These are phyloP conservation scores for Colletotrichum chrysophilum DNA, from an alignment of 2,329 filamentous ascomycete genomes.

Conservation along the genomic window DNA sequence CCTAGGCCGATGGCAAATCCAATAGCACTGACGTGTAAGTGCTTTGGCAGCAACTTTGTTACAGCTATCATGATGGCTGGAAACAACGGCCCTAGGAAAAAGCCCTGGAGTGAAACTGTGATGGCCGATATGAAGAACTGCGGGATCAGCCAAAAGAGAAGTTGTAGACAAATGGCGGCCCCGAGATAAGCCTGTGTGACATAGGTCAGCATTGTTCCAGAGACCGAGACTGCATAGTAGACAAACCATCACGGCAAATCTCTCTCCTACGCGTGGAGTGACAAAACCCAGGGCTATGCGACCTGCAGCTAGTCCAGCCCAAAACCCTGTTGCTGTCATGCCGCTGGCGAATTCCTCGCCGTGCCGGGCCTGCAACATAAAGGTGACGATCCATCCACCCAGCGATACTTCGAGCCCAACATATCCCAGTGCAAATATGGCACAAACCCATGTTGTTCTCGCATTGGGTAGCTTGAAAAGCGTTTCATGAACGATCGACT, in stretches of 20 bases:
- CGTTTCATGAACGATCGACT: not conserved
- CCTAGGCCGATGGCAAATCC: conserved; percentile 80
- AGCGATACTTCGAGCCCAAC: conserved; percentile 79
- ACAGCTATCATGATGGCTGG: conserved; percentile 73
- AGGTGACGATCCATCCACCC: conserved; percentile 80
- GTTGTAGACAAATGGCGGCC: conserved; percentile 66
- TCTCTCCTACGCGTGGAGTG: conserved; percentile 61
- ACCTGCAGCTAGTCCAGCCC: conserved; percentile 81
- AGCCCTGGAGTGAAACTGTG: conserved; percentile 73
- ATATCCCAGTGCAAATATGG: conserved; percentile 78
- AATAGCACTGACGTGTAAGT: conserved; percentile 78
- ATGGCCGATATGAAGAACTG: conserved; percentile 77
- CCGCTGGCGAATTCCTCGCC: conserved; percentile 74
- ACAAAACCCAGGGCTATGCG: conserved; percentile 77
- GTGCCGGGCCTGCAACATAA: conserved; percentile 79
- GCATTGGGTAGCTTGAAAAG: not conserved
- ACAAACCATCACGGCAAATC: not conserved
- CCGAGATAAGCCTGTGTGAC: conserved; percentile 63
- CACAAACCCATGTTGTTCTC: conserved; percentile 66
- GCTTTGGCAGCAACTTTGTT: conserved; percentile 70
- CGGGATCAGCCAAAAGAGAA: conserved; percentile 82
- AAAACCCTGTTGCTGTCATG: conserved; percentile 80
- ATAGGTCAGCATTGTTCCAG: not conserved
- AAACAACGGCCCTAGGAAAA: conserved; percentile 83
- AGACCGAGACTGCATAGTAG: not conserved